Evolutionary conservation across 2,329 filamentous ascomycete genomes (phyloP), one percentile per base, ranked within the genome.

Genomic region (Epichloe gansuensis): DNA sequence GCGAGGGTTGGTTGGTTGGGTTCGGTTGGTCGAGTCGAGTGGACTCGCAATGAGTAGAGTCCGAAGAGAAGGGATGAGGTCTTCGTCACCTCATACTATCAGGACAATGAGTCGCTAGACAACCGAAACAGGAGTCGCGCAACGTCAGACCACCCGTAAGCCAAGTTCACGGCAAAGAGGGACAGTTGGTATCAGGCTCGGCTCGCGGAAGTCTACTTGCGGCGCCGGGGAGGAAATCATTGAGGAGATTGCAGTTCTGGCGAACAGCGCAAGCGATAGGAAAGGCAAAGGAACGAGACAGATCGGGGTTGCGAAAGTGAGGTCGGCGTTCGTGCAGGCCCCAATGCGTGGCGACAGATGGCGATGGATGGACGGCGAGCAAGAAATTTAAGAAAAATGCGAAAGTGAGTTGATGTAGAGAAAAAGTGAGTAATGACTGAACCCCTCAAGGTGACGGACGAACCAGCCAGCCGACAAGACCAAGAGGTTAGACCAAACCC

Each of bases 211-310:
- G 64, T 68, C 58, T 61, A 62, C 60, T 60, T 62, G 65, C 61
- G 58, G 63, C 47, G 66, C 62, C 60, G 56, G 60, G 60, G 57
- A 61, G 62, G 64, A 61, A 64, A 61, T 67, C 67, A 69, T 69
- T 69, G 61, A 58, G 59, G 53, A 58, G 60, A 64, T 54, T 60
- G 56, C 17, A 50, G 52, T 53, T 52, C 54, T 50, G 48, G 49
- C 55, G 57, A 53, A 59, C 53, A 52, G 42, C 41, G 50, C 45
- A 44, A 51, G 39, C 11, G 34, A 55, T n/a, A 6, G 39, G 41
- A 12, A 43, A 13, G 45, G 48, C 7, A n/a, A 44, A 48, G 31
- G 21, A 51, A 23, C 21, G 11, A 25, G 13, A 7, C 8, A 28
- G 38, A 42, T 42, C 21, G 41, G 51, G 28, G 15, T 39, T 34